Percentiles rank a stretch among this genome's conserved stretches.
These are phyloP conservation scores for Phytophthora syringae DNA, from an alignment of 352 stramenopile genomes.

Conservation along the genomic window DNA sequence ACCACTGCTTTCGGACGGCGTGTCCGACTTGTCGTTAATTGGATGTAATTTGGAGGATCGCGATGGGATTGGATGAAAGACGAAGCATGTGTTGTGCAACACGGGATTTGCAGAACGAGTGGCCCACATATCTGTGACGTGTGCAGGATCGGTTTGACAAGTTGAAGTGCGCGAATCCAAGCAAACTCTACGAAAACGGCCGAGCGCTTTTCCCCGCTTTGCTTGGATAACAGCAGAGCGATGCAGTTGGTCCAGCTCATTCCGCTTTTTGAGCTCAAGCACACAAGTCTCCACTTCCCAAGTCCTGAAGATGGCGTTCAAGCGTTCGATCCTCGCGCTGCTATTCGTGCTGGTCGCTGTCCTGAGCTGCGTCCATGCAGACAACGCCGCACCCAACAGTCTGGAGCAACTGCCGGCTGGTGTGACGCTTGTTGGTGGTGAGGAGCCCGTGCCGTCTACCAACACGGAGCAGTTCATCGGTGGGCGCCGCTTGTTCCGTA, in stretches of 20 bases:
- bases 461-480: constrained; percentile 16
- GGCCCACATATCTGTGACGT: constrained; percentile 15
- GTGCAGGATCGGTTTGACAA: constrained; percentile 12
- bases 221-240: not conserved
- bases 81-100: too few relatives aligned
- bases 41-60: constrained; percentile 23
- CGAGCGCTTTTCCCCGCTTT: not conserved
- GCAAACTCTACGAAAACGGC: not conserved
- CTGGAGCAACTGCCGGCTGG: constrained; percentile 16
- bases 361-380: constrained; percentile 7
- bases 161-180: constrained; percentile 8
- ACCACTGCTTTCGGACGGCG: constrained; percentile 24
- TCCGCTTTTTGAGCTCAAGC: constrained; percentile 2
- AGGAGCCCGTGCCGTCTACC: constrained; percentile 14
- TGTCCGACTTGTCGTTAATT: constrained; percentile 29
- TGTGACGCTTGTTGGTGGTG: constrained; percentile 16
- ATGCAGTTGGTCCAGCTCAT: not conserved
- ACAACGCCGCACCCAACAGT: not conserved
- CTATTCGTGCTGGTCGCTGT: constrained; percentile 16
- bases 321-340: constrained; percentile 20
- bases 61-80: not conserved
- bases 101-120: too few relatives aligned
- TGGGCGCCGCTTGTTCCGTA: constrained; percentile 1
- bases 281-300: not conserved
- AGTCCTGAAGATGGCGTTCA: constrained; percentile 8